These are phyloP conservation scores for Boletus coccyginus DNA, from an alignment of 768 basidiomycete genomes.

Conservation along the genomic window DNA sequence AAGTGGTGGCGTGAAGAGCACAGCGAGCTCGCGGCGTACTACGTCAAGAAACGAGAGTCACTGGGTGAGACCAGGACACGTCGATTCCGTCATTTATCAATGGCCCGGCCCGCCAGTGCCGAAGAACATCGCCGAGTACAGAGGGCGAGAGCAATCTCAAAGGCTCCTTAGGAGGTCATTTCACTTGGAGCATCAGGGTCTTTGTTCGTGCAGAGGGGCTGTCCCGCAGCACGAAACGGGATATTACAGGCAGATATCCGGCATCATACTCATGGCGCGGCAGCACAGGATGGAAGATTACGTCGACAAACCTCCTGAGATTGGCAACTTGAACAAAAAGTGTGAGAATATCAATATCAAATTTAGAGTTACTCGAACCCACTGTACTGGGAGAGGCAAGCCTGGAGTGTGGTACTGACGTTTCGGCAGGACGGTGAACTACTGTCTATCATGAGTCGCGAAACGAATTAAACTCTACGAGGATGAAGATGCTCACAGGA, in stretches of 20 bases:
- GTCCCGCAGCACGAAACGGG: conserved; percentile 2
- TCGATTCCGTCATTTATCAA: background rate
- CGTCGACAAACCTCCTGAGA: conserved; percentile 4
- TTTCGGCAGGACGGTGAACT: conserved; percentile 3
- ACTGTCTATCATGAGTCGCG: conserved; percentile 2
- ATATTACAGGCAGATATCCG: conserved; percentile 1
- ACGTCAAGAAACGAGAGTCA: background rate
- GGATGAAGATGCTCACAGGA: conserved; percentile 16
- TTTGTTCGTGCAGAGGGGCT: background rate
- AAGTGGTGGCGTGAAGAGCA: conserved; percentile 7
- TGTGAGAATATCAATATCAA: conserved; percentile 19
- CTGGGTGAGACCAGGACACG: background rate
- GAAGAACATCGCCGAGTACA: background rate
- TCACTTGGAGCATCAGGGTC: background rate
- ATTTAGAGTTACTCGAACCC: background rate
- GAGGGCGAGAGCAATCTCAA: background rate
- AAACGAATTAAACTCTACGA: conserved; percentile 13
- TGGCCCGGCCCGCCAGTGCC: too few relatives aligned
- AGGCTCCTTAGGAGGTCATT: background rate
- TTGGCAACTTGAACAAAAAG: conserved; percentile 18
- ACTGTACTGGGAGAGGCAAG: background rate
- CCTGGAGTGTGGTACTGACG: conserved; percentile 5
- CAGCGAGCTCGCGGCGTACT: background rate
- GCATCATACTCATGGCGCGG: background rate
- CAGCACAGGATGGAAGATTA: background rate